Evolutionary conservation across 345 rosid genomes (phyloP), one percentile per base, ranked within the genome.

Genomic region (Brassica rapa): DNA sequence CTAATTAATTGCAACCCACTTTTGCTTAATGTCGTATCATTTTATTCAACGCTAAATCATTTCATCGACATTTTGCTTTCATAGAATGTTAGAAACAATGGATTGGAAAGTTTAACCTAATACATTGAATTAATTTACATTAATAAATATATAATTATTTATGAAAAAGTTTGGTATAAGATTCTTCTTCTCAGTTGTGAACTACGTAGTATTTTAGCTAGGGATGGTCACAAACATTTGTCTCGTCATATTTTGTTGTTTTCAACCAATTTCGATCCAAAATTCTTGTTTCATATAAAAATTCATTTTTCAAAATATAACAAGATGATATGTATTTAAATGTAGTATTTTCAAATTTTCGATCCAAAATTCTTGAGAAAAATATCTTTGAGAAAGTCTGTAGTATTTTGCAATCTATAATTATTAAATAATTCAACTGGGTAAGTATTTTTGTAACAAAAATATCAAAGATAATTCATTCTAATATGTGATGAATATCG

Each of bases 51-150:
- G 56, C 56, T 49, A 49, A 49, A 49, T 49, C 56, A 4, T 49
- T 49, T n/a, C 56, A 49, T 49, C 53, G 14, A 43, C 15, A 43
- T 43, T 60, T 70, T 77, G 75, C 59, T 62, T 53, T 62, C 55
- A 30, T n/a, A 72, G 55, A 72, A 57, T 57, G 68, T 65, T 41
- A n/a, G 30, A 25, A 5, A n/a, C 39, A 61, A 49, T 55, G 11
- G 3, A 24, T 6, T 35, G 70, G 14, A 46, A 24, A 24, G 61
- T 24, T 62, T 24, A 10, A 62, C 64, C 70, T 23, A 29, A 15
- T 21, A 11, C 15, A 25, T 39, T 55, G 1, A 35, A 14, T 53
- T 21, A 10, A n/a, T 55, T 53, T 64, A 25, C 16, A 30, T 49
- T 61, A 9, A 41, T 24, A 27, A 4, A 46, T 46, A 46, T 46